Evolutionary conservation across 2,329 filamentous ascomycete genomes (phyloP).

Genomic region (Fusarium floridanum): DNA sequence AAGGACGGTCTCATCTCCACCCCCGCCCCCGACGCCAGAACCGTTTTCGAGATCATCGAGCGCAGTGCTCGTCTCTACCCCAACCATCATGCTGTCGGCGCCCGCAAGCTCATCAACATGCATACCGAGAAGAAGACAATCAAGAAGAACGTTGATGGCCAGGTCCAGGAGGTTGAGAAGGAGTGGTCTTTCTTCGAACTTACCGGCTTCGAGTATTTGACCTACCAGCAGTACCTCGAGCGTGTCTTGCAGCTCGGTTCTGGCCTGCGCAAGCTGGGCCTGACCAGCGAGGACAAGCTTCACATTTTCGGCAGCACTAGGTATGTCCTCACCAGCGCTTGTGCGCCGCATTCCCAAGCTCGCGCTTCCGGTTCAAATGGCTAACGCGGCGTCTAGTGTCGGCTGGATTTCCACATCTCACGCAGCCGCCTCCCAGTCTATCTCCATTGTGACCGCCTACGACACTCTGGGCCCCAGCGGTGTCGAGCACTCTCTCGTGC

Average conservation of each 20-base stretch:
- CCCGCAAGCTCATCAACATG: conserved; percentile 79
- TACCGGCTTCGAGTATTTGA: conserved; percentile 80
- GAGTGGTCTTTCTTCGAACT: conserved; percentile 93
- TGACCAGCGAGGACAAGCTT: conserved; percentile 75
- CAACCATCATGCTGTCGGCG: conserved; percentile 75
- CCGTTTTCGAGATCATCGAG: conserved; percentile 83
- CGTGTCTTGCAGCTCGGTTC: conserved; percentile 77
- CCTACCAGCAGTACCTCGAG: conserved; percentile 83
- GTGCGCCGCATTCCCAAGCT: neutral
- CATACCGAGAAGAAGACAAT: conserved; percentile 91
- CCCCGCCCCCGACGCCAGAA: conserved; percentile 78
- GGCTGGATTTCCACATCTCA: conserved; percentile 90
- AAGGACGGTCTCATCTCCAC: conserved; percentile 77
- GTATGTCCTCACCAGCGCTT: conserved; percentile 55
- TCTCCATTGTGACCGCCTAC: conserved; percentile 94
- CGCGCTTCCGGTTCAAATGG: neutral
- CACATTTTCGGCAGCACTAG: conserved; percentile 90
- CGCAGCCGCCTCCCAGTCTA: conserved; percentile 82
- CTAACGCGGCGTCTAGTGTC: conserved; percentile 62
- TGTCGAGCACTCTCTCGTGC: conserved; percentile 85
- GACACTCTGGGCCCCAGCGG: conserved; percentile 90
- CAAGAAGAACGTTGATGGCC: conserved; percentile 87
- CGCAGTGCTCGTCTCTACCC: conserved; percentile 74
- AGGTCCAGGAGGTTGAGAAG: conserved; percentile 85
- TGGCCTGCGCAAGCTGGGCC: conserved; percentile 80